Conservation (phyloP, 768 basidiomycete genomes). For the Amanita muscaria region DNA sequence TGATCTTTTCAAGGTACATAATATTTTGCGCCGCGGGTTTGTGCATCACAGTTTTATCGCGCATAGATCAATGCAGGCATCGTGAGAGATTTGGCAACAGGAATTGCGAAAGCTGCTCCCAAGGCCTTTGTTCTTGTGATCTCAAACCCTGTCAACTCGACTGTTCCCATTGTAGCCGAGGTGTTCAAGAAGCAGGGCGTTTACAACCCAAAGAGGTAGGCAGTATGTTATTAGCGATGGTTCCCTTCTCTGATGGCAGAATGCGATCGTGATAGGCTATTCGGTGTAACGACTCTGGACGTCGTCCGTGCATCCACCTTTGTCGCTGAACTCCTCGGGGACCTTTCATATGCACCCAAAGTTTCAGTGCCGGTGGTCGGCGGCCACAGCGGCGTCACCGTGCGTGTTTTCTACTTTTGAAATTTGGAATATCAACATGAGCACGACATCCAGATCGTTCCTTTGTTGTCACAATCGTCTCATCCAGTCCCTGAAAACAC, state of each 20-base stretch:
- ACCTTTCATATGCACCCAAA: conserved; percentile 50
- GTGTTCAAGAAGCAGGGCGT: conserved; percentile 89
- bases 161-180: conserved; percentile 94
- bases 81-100: conserved; percentile 85
- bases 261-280: conserved; percentile 49
- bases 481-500: conserved; percentile 59
- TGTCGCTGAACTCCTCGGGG: conserved; percentile 68
- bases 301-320: conserved; percentile 98
- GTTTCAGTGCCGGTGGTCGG: conserved; percentile 86
- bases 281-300: conserved; percentile 97
- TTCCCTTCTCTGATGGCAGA: neutral
- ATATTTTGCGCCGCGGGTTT: neutral
- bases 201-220: conserved; percentile 85
- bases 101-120: conserved; percentile 74
- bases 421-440: neutral
- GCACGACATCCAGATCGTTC: conserved; percentile 58
- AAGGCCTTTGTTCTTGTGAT: conserved; percentile 94
- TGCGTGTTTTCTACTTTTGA: conserved; percentile 23
- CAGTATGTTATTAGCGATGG: neutral
- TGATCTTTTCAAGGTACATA: conserved; percentile 84
- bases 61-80: conserved; percentile 94
- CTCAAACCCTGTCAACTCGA: conserved; percentile 99
- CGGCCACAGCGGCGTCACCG: conserved; percentile 90
- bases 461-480: conserved; percentile 85
- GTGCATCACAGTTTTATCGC: neutral